Conservation (phyloP, 2,329 filamentous ascomycete species). For the Cladophialophora yegresii region DNA sequence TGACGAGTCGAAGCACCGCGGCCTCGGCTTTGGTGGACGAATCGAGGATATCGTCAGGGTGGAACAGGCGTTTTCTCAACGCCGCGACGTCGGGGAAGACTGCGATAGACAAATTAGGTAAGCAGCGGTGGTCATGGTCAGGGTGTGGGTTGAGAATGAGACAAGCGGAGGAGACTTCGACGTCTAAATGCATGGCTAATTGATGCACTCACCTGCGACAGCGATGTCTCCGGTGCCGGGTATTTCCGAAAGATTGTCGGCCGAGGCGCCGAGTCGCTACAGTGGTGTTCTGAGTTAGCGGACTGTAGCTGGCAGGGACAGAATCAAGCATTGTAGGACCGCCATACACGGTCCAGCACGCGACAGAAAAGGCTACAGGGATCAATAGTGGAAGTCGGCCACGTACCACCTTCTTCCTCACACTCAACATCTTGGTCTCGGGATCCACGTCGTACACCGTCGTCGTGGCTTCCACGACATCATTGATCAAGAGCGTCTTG, state of each 20-base stretch:
- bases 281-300: background rate
- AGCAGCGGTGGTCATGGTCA: background rate
- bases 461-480: slow-evolving; percentile 25
- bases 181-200: background rate
- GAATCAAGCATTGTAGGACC: too few relatives aligned
- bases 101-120: background rate
- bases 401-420: slow-evolving; percentile 26
- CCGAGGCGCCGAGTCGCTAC: slow-evolving; percentile 23
- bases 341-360: too few relatives aligned
- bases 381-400: background rate
- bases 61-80: slow-evolving; percentile 5
- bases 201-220: slow-evolving; percentile 21
- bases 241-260: slow-evolving; percentile 29
- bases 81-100: slow-evolving; percentile 23
- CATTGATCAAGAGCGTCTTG: slow-evolving; percentile 27
- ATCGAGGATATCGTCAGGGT: slow-evolving; percentile 16
- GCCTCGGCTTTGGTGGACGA: slow-evolving; percentile 12
- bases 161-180: too few relatives aligned
- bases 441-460: slow-evolving; percentile 29
- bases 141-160: background rate
- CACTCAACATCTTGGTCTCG: slow-evolving; percentile 19
- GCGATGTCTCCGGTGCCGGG: slow-evolving; percentile 27
- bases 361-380: background rate
- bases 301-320: too few relatives aligned
- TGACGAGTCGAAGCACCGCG: slow-evolving; percentile 26